A percentile compares a stretch with the other conserved stretches of the same genome.
These are phyloP conservation scores for Dryas integrifolia DNA, from an alignment of 331 rosid species.

Conservation along the genomic window DNA sequence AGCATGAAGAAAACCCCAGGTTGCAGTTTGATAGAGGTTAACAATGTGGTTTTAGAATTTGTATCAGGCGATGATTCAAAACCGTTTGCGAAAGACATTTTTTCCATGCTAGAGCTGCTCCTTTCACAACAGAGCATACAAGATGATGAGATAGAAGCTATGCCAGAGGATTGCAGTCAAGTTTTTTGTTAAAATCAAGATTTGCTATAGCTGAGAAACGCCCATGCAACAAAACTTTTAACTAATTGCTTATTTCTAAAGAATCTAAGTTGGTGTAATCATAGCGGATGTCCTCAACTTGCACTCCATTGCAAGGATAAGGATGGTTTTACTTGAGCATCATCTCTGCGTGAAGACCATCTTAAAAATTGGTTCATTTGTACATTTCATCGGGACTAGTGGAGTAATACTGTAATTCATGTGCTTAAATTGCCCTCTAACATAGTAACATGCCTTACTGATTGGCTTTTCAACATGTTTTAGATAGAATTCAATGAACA, in stretches of 20 bases:
- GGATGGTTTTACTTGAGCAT: too few species aligned
- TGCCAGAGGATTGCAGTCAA: constrained; percentile 23
- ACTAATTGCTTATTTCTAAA: not conserved
- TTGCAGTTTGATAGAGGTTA: constrained; percentile 58
- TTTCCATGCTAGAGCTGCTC: constrained; percentile 42
- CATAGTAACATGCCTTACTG: too few species aligned
- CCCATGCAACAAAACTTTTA: not conserved
- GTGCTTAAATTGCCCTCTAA: too few species aligned
- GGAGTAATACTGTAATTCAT: too few species aligned
- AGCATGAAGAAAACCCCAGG: constrained; percentile 64
- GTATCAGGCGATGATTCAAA: constrained; percentile 51
- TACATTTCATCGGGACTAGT: too few species aligned
- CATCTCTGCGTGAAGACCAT: too few species aligned
- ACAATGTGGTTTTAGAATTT: constrained; percentile 56
- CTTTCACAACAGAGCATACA: constrained; percentile 33
- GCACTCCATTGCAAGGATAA: not conserved
- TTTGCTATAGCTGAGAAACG: not conserved
- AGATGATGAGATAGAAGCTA: constrained; percentile 31
- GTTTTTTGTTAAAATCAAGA: not conserved
- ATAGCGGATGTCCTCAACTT: not conserved
- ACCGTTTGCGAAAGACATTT: constrained; percentile 49
- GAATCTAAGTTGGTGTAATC: not conserved
- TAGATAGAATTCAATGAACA: too few species aligned
- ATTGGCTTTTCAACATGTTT: too few species aligned
- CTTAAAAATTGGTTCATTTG: too few species aligned